Base-by-base conservation (phyloP, 2,329 filamentous ascomycete species). In the Alternaria solani region DNA sequence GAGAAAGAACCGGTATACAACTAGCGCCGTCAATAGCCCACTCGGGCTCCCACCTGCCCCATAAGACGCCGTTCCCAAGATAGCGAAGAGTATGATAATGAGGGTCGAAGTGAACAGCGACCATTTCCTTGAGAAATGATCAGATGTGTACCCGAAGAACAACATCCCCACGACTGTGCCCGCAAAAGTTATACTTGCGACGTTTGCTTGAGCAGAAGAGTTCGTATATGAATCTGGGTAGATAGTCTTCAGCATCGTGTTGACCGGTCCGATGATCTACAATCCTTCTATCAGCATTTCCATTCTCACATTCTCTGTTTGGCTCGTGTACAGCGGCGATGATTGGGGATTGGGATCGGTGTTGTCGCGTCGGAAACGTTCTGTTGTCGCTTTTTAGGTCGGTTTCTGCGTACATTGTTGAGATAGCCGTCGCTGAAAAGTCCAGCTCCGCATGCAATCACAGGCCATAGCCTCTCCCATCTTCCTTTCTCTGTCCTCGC, bases 391-490 rank as follows among this genome's bases (percentile, higher is more conserved):
- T 43, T 57, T 47, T 43, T 58, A 42, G 55, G 38, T 49, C 52
- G 46, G 14, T 34, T 38, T 38, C 46, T 49, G 46, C 66, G 80
- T 68, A 93, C 91, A 72, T 92, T 93, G 80, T 96, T 96, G 75
- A 97, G 87, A 78, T 97, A 97, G 16, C 94, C 94, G 78, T 97
- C 94, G 25, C 90, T 93, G 79, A 97, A 97, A 2, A 97, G 84
- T 71, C 94, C 94, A 52, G 93, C 91, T 65, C 94, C 94, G 73
- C 93, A 96, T 43, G 93, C 93, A 68, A 97, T 89, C 1, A 93
- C 91, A 14, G 93, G 92, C 85, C 87, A 89, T 18, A 85, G 81
- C 48, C 86, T 82, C 64, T 79, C 77, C 77, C 75, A 78, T 63
- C 61, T 65, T 4, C 71, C 67, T 54, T 79, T 79, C 18, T 76